Evolutionary conservation across 805 yeast species (phyloP), one percentile per base, ranked within the genome.

Genomic region (Torulaspora quercuum): DNA sequence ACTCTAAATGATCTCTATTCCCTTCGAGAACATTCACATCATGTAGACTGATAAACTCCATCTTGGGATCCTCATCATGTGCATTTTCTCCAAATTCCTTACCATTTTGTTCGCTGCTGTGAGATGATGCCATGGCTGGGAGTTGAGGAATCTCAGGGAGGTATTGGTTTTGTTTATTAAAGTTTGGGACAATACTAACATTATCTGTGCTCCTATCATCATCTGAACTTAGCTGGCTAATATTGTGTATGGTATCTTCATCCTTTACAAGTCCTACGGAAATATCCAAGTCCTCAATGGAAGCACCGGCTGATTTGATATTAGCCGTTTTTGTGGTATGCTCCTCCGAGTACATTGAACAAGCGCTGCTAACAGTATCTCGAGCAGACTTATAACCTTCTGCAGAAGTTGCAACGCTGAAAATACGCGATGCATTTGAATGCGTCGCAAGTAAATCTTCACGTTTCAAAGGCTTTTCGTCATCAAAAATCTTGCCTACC

Each of bases 301-400:
- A 45, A 3, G 33, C 37, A 10, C 27, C 27, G 4, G 36, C 14
- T 4, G 33, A 33, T 7, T 18, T 32, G 12, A 21, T 8, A 15
- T 7, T 6, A 9, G 22, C 22, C 8, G 18, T 15, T 6, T 20
- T 30, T 7, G 26, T 11, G 7, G 11, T 11, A 9, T 31, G 29
- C 6, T 30, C 25, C 15, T 16, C 17, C 9, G 35, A 29, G 9
- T 11, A 19, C 7, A 22, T 15, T 19, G 46, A 42, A 12, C 18
- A 15, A 6, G 25, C 6, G 6, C 35, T 27, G n/a, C 25, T 33
- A 16, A 29, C 26, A 2, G 35, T 39, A 23, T 52, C 59, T 18
- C 42, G 41, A 2, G 57, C 55, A 3, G 57, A 49, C 38, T 45
- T 46, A 34, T 49, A 53, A 18, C 48, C 55, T 10, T 48, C 57